Evolutionary conservation across 148 eudicot species (phyloP).

Genomic region (Nepenthes gracilis): DNA sequence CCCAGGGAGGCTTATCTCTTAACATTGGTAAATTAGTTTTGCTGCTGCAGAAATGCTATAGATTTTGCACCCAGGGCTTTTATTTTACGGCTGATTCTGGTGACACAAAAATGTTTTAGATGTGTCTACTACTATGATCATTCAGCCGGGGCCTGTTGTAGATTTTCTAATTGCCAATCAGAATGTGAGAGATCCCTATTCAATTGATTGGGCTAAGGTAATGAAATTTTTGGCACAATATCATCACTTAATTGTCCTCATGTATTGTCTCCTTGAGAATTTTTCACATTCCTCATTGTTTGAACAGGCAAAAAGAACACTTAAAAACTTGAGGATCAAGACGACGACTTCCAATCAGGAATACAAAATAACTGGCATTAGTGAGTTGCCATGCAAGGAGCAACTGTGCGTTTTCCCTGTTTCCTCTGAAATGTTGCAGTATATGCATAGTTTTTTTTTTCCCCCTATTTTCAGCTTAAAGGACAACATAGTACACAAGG

Average conservation of each 20-base stretch:
- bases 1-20: slow-evolving; percentile 52
- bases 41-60: slow-evolving; percentile 41
- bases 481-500: no score
- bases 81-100: not conserved
- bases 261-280: not conserved
- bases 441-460: not conserved
- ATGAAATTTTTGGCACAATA: not conserved
- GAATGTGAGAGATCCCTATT: slow-evolving; percentile 23
- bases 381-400: slow-evolving; percentile 36
- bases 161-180: slow-evolving; percentile 34
- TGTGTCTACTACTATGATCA: slow-evolving; percentile 92
- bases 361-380: slow-evolving; percentile 45
- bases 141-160: slow-evolving; percentile 29
- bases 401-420: slow-evolving; percentile 19
- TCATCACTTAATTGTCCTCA: not conserved
- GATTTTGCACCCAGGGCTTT: not conserved
- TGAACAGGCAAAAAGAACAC: slow-evolving; percentile 38
- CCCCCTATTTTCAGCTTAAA: not conserved
- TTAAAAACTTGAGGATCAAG: slow-evolving; percentile 44
- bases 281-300: not conserved
- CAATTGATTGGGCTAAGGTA: slow-evolving; percentile 32
- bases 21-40: slow-evolving; percentile 55
- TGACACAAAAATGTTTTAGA: slow-evolving; percentile 20
- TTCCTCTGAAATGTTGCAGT: not conserved
- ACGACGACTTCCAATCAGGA: slow-evolving; percentile 33